A percentile compares a stretch with the other conserved stretches of the same genome.
Evolutionary conservation across 345 rosid genomes (phyloP).

Genomic region (Passiflora organensis): DNA sequence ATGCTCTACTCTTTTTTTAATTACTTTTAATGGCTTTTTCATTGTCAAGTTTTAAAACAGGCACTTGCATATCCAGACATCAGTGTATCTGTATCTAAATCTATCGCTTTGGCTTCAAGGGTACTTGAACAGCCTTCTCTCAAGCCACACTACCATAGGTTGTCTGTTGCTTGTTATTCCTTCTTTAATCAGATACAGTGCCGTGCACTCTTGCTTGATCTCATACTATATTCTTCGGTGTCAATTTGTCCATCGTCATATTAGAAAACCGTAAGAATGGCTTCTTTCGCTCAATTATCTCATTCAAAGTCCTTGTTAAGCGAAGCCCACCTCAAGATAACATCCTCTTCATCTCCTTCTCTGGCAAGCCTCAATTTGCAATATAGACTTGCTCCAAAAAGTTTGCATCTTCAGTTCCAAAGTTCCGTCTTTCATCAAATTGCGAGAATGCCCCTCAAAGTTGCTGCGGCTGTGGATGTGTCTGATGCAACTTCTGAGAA

Average conservation of each 20-base stretch:
- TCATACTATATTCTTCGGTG: background rate
- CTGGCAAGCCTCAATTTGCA: constrained; percentile 12
- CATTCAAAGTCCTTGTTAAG: constrained; percentile 38
- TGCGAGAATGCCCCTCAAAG: constrained; percentile 35
- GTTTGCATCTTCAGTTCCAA: constrained; percentile 7
- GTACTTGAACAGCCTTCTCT: constrained; percentile 24
- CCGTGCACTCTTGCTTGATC: constrained; percentile 24
- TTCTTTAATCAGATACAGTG: constrained; percentile 8
- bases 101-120: constrained; percentile 33
- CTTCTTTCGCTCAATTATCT: constrained; percentile 49
- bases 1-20: too few species aligned
- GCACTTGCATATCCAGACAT: background rate
- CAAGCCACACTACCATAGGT: constrained; percentile 16
- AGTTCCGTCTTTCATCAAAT: constrained; percentile 5
- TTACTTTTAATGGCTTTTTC: too few species aligned
- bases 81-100: background rate
- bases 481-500: constrained; percentile 66
- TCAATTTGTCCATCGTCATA: background rate
- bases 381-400: constrained; percentile 30
- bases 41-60: background rate
- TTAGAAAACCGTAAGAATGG: constrained; percentile 31
- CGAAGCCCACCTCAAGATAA: constrained; percentile 30
- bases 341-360: constrained; percentile 6
- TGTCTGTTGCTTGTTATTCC: background rate
- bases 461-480: constrained; percentile 17